Conservation (phyloP, 2,329 filamentous ascomycete species). For the Pseudopyricularia javanii region DNA sequence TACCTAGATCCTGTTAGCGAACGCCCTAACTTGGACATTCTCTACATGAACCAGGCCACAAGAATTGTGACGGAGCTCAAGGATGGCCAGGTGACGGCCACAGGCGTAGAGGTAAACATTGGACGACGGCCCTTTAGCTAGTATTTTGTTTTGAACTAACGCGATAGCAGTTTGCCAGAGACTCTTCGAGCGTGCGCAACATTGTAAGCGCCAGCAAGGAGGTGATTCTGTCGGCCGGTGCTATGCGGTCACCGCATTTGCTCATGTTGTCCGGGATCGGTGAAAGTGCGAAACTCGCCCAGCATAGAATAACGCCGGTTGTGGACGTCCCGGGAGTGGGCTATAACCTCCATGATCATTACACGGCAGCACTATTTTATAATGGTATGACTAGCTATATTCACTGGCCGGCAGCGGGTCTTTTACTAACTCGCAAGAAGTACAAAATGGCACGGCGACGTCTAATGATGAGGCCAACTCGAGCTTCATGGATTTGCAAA, state of each 20-base stretch:
- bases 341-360: conserved; percentile 30
- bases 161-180: not conserved
- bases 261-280: conserved; percentile 39
- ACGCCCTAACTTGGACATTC: conserved; percentile 1
- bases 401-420: conserved; percentile 8
- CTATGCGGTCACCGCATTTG: conserved; percentile 27
- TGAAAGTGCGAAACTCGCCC: conserved; percentile 18
- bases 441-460: not conserved
- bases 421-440: conserved; percentile 5
- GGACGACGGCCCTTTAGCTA: not conserved
- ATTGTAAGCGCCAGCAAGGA: conserved; percentile 16
- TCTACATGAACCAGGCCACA: not conserved
- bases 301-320: conserved; percentile 24
- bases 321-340: conserved; percentile 35
- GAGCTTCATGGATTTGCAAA: not conserved
- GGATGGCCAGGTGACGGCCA: not conserved
- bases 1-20: conserved; percentile 1
- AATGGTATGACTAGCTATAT: conserved; percentile 6
- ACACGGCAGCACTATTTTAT: not conserved
- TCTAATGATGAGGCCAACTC: not conserved
- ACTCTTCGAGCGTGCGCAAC: not conserved
- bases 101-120: not conserved
- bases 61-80: not conserved
- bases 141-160: not conserved
- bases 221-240: conserved; percentile 27